Base-by-base conservation (phyloP, 2,329 filamentous ascomycete species). In the Myriosclerotinia duriaeana region DNA sequence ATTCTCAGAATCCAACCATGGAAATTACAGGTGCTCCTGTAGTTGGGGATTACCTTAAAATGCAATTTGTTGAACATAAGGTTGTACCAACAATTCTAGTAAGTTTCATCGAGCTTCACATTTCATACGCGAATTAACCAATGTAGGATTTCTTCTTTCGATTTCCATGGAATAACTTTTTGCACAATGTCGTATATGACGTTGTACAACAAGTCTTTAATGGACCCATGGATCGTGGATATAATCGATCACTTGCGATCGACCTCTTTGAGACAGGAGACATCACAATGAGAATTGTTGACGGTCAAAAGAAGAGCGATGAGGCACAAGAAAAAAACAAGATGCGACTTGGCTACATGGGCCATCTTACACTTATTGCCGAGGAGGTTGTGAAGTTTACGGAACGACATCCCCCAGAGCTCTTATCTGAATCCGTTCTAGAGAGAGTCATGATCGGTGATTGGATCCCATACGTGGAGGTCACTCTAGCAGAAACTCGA, bases 201-300 rank as follows among this genome's bases (percentile, higher is more conserved):
- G 93, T 99, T 75, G 92, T 99, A 53, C 95, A 99, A 78, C 95
- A 99, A 80, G 95, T 99, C 0, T 98, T 99, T 78, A 99, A 99
- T 76, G 95, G 95, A 11, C 93, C 93, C 0, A 97, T 99, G 91
- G 94, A 98, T 73, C 90, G 93, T 68, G 93, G 95, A 38, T 97
- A 90, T 80, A 99, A 99, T 78, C 89, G 92, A 14, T 89, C 87
- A 58, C 82, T 99, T 62, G 94, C 95, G 15, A 89, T 97, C 68
- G 94, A 96, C 71, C 86, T 99, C 26, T 99, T 99, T 74, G 92
- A 96, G 75, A 89, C 88, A 60, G 94, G 93, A 17, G 89, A 93
- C 70, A 88, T 99, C 70, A 98, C 94, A 2, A 89, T 91, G 68
- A 89, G 92, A 70, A 97, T 99, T 74, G 91, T 98, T 73, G 89